Conservation (phyloP, 805 yeast species). For the Ogataea zsoltii region DNA sequence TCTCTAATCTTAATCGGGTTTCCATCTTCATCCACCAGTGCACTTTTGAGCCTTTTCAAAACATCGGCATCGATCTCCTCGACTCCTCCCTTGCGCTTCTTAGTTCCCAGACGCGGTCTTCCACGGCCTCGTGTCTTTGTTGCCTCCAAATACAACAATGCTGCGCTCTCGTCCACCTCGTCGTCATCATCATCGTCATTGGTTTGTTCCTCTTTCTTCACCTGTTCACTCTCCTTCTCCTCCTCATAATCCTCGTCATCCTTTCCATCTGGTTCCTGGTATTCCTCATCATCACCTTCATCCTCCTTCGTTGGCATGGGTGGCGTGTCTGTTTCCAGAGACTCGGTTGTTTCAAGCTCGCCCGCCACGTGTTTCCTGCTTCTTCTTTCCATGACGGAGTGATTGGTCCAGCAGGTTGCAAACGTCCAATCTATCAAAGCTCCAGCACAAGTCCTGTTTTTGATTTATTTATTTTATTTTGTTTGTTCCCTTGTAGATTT, state of each 20-base stretch:
- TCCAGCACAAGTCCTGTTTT: no score
- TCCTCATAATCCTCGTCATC: conserved; percentile 28
- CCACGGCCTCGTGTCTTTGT: conserved; percentile 33
- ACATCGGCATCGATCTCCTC: conserved; percentile 19
- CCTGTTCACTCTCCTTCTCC: conserved; percentile 20
- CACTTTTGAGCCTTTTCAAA: conserved; percentile 32
- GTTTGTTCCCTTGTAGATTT: no score
- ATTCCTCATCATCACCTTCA: conserved; percentile 19
- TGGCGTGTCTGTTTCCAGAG: conserved; percentile 16
- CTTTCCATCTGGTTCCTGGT: conserved; percentile 21
- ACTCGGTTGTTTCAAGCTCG: conserved; percentile 7
- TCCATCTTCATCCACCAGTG: conserved; percentile 61
- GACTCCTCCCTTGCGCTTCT: conserved; percentile 29
- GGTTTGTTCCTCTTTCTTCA: conserved; percentile 24
- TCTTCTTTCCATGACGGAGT: conserved; percentile 8
- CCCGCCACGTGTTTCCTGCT: conserved; percentile 1
- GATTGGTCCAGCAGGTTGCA: background rate
- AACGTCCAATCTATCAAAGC: no score
- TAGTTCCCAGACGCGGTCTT: conserved; percentile 29
- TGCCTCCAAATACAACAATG: conserved; percentile 20
- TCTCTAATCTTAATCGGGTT: conserved; percentile 60
- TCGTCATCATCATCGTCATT: conserved; percentile 24
- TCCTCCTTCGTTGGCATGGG: conserved; percentile 11
- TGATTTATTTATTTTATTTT: no score
- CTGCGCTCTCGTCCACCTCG: conserved; percentile 22